Evolutionary conservation across 495 filamentous ascomycete genomes (phyloP), one percentile per base, ranked within the genome.

Genomic region (Aspergillus cristatus): DNA sequence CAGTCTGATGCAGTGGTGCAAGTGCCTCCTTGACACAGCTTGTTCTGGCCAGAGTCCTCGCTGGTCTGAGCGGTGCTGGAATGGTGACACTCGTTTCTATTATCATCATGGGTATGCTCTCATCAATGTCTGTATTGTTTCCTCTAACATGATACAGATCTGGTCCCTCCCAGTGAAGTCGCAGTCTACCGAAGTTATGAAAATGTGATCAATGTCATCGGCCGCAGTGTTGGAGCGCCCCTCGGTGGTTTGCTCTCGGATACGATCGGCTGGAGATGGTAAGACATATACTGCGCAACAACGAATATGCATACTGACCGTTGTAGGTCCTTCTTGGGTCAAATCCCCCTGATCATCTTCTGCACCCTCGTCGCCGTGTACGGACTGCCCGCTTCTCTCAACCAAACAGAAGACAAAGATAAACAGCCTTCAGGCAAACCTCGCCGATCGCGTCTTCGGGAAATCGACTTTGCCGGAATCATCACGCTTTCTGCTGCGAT

Each of bases 61-160:
- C 42, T 8, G 50, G 50, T n/a, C 1, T 54, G 13, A 48, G 50
- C 6, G 50, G 43, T 3, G 38, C 48, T n/a, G 50, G 50, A 14
- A 48, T 50, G 34, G 45, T 41, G 1, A 2, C 44, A 6, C 8
- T 54, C 18, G 35, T 54, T 13, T 40, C 48, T 13, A 32, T 54
- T 10, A 48, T 54, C 8, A 47, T 51, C n/a, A 51, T 35, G 28
- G 48, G 48, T 32, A 28, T 31, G 33, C 13, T 6, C 17, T 4
- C 6, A n/a, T 16, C 5, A 15, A 11, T 14, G 17, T 11, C 16
- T 11, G 12, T 30, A n/a, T 30, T 26, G 24, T 6, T 26, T 26
- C 11, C 24, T 11, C 11, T 26, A 26, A 26, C 24, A 26, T 6
- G 24, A 6, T 34, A 18, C 14, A 34, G 32, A 34, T 22, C 18